Percentiles rank a stretch among this genome's conserved stretches.
Evolutionary conservation across 2,329 filamentous ascomycete species (phyloP).

Genomic region (Phoma sp.): DNA sequence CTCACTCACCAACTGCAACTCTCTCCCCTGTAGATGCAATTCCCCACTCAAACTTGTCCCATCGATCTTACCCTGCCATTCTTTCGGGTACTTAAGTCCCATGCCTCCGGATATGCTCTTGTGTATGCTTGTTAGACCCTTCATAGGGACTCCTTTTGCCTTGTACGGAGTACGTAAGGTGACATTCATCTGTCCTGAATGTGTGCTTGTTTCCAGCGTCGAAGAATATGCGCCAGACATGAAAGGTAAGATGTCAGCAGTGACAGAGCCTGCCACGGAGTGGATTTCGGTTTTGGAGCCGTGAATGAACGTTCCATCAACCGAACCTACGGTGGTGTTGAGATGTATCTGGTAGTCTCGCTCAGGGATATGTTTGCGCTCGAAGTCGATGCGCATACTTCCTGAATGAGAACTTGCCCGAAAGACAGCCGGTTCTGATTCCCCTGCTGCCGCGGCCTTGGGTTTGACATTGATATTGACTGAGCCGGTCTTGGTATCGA

Average conservation of each 20-base stretch:
- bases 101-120: constrained; percentile 45
- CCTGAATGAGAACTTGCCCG: constrained; percentile 44
- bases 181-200: constrained; percentile 45
- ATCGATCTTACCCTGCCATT: constrained; percentile 51
- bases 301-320: constrained; percentile 51
- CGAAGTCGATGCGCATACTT: constrained; percentile 47
- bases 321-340: constrained; percentile 46
- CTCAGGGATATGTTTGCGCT: constrained; percentile 45
- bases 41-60: constrained; percentile 47
- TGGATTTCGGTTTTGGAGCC: constrained; percentile 47
- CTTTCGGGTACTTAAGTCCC: constrained; percentile 49
- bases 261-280: constrained; percentile 48
- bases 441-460: constrained; percentile 36
- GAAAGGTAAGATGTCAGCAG: constrained; percentile 48
- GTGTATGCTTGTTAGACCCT: constrained; percentile 43
- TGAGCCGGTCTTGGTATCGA: constrained; percentile 51
- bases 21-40: constrained; percentile 48
- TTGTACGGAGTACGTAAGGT: constrained; percentile 44
- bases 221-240: constrained; percentile 34
- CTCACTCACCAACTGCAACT: constrained; percentile 42
- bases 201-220: constrained; percentile 43
- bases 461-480: constrained; percentile 51
- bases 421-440: constrained; percentile 47
- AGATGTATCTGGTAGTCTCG: constrained; percentile 52
- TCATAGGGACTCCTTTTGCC: constrained; percentile 31